These are phyloP conservation scores for Metschnikowia rubicola DNA, from an alignment of 805 yeast species.

Conservation along the genomic window DNA sequence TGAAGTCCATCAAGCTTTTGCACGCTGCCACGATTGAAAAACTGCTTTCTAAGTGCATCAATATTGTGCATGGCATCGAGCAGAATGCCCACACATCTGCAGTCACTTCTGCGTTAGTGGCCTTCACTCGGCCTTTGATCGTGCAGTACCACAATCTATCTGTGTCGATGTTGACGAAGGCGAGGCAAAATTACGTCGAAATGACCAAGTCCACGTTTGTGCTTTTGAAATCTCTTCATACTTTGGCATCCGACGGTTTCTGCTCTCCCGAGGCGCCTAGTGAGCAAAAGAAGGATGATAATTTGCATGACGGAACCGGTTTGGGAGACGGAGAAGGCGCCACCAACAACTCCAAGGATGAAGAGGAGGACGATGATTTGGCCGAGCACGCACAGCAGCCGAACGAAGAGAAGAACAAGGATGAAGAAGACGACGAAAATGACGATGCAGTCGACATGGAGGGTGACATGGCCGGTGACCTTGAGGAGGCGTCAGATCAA, in stretches of 20 bases:
- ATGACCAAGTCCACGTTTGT: constrained; percentile 61
- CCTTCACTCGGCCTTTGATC: constrained; percentile 61
- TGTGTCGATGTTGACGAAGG: constrained; percentile 39
- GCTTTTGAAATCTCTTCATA: constrained; percentile 52
- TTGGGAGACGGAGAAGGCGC: constrained; percentile 93
- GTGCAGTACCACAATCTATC: constrained; percentile 55
- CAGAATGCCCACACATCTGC: constrained; percentile 36
- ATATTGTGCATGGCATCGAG: constrained; percentile 32
- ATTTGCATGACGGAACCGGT: constrained; percentile 83
- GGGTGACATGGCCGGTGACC: constrained; percentile 94
- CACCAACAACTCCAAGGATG: constrained; percentile 73
- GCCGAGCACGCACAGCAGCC: constrained; percentile 73
- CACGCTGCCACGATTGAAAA: constrained; percentile 35
- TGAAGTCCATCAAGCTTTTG: constrained; percentile 40
- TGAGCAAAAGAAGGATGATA: constrained; percentile 56
- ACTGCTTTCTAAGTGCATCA: constrained; percentile 35
- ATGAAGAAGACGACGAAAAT: constrained; percentile 58
- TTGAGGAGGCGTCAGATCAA: constrained; percentile 74
- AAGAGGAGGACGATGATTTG: constrained; percentile 88
- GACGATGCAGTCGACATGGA: constrained; percentile 92
- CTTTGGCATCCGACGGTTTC: constrained; percentile 76
- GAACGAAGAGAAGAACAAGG: constrained; percentile 63
- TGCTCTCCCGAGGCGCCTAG: constrained; percentile 84
- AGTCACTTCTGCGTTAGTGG: constrained; percentile 45
- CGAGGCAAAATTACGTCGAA: constrained; percentile 47